Evolutionary conservation across 148 eudicot species (phyloP).

Genomic region (Diospyros kaki): DNA sequence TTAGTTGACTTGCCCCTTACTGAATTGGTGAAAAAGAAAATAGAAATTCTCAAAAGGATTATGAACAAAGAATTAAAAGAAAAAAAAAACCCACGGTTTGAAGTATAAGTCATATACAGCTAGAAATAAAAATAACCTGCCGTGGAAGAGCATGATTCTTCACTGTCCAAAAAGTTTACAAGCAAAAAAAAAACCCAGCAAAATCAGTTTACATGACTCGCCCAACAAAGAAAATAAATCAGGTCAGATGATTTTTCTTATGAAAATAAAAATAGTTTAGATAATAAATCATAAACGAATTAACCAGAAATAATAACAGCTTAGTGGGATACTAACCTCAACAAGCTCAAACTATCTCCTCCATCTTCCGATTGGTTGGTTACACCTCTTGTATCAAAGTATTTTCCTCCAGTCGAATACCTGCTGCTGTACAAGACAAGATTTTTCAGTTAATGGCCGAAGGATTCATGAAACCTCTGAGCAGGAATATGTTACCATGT

Average conservation of each 20-base stretch:
- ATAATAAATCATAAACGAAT: not conserved
- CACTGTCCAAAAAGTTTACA: conserved; percentile 25
- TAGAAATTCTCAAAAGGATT: not conserved
- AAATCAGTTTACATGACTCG: conserved; percentile 3
- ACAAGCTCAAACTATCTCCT: conserved; percentile 29
- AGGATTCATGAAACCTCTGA: not conserved
- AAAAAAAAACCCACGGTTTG: not conserved
- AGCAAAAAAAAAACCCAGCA: not conserved
- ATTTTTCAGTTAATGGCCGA: not conserved
- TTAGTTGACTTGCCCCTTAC: conserved; percentile 13
- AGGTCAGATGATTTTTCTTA: not conserved
- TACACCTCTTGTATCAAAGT: conserved; percentile 15
- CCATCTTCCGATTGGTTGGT: conserved; percentile 21
- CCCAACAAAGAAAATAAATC: not conserved
- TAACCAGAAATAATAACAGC: not conserved
- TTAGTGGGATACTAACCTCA: conserved; percentile 22
- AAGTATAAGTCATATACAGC: not conserved
- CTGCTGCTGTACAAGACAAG: conserved; percentile 20
- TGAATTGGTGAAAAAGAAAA: conserved; percentile 6
- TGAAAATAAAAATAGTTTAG: not conserved
- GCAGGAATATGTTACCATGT: conserved; percentile 20
- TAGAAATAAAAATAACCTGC: conserved; percentile 25
- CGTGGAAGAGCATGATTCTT: conserved; percentile 41
- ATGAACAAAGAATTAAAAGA: not conserved
- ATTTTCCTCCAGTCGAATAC: conserved; percentile 12